phyloP scores from a whole-genome alignment of 345 rosid species.

The Citrus medica region DNA sequence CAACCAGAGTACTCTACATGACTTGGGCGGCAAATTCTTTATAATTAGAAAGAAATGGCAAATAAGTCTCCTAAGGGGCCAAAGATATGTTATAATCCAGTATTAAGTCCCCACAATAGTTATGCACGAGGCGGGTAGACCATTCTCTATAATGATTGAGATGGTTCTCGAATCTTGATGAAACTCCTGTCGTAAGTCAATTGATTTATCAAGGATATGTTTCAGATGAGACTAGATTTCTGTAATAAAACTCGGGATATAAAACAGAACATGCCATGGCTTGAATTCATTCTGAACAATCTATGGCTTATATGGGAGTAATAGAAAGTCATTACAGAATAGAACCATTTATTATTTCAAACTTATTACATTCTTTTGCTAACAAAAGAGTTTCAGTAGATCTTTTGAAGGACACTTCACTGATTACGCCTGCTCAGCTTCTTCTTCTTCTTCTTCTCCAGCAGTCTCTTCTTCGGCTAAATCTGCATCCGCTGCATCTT shows the following conservation, averaged over 20 bases:
- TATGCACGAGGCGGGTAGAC: no score
- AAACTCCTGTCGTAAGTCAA: background rate
- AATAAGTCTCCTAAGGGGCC: no score
- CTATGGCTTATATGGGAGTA: background rate
- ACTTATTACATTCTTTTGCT: background rate
- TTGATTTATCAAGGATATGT: no score
- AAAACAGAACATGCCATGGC: background rate
- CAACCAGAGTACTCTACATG: no score
- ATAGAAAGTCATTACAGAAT: background rate
- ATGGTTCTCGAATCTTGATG: background rate
- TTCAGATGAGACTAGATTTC: background rate
- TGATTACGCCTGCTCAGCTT: background rate
- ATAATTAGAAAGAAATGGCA: no score
- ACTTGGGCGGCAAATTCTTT: no score
- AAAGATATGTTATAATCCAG: no score
- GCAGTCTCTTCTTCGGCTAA: background rate
- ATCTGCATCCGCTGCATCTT: no score
- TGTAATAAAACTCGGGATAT: background rate
- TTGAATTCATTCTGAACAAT: background rate
- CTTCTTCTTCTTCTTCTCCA: background rate
- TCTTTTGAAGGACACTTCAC: no score
- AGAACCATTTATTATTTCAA: background rate
- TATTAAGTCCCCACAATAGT: no score
- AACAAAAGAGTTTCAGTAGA: background rate
- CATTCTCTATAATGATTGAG: background rate